Evolutionary conservation across 495 filamentous ascomycete genomes (phyloP).

Genomic region (Halenospora varia): DNA sequence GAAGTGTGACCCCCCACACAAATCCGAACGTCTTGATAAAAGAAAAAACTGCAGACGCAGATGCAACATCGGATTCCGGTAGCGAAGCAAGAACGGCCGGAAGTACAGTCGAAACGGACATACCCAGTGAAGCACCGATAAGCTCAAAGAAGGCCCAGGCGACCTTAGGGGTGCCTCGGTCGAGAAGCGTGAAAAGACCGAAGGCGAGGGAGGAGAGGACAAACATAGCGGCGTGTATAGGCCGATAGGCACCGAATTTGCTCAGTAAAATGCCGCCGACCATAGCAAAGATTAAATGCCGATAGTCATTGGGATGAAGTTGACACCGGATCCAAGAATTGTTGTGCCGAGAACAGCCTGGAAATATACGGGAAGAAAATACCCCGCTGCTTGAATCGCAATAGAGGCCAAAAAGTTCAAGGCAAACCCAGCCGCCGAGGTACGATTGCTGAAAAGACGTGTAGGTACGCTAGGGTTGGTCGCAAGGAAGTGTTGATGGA

Average conservation of each 20-base stretch:
- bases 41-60: constrained; percentile 37
- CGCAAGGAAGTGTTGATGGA: constrained; percentile 66
- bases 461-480: constrained; percentile 61
- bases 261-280: constrained; percentile 62
- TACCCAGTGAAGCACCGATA: constrained; percentile 59
- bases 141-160: constrained; percentile 67
- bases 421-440: constrained; percentile 23
- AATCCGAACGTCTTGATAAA: constrained; percentile 44
- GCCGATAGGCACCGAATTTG: constrained; percentile 56
- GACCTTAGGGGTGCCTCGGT: constrained; percentile 19
- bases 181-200: constrained; percentile 45
- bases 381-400: constrained; percentile 65
- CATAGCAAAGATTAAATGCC: constrained; percentile 60
- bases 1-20: constrained; percentile 48
- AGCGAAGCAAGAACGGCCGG: constrained; percentile 10
- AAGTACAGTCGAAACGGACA: constrained; percentile 4
- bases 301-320: constrained; percentile 64
- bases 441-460: constrained; percentile 51
- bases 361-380: constrained; percentile 79
- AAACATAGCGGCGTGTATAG: constrained; percentile 50
- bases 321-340: constrained; percentile 71
- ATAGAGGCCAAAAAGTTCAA: constrained; percentile 59
- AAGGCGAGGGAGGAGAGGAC: constrained; percentile 56
- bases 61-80: constrained; percentile 29
- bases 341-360: constrained; percentile 68